Percentiles rank a stretch among this genome's conserved stretches.
phyloP scores from a whole-genome alignment of 2,329 filamentous ascomycete species.

The Colletotrichum liaoningense region DNA sequence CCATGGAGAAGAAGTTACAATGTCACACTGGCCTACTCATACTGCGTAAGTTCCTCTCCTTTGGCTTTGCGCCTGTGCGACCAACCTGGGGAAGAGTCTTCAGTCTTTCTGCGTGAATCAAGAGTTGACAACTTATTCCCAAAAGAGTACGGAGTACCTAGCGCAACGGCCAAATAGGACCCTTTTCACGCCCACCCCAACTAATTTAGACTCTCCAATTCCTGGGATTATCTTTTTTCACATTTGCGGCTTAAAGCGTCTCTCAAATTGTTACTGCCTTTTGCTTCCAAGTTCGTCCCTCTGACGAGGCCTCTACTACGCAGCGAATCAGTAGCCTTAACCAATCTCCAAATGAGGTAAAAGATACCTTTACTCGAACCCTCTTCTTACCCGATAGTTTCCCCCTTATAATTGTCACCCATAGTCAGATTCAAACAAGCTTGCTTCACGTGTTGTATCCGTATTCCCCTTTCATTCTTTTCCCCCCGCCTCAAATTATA shows the following conservation, averaged over 20 bases:
- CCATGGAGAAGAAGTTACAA: not conserved
- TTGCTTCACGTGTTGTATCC: not conserved
- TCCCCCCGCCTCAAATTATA: not conserved
- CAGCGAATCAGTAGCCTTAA: not conserved
- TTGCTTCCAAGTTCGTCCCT: not conserved
- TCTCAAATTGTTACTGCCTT: not conserved
- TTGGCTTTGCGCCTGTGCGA: not conserved
- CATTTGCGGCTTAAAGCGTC: not conserved
- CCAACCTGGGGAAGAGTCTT: not conserved
- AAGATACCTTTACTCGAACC: not conserved
- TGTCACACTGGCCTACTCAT: not conserved
- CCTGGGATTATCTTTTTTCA: not conserved
- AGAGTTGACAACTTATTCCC: not conserved
- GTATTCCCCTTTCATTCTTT: too few species aligned
- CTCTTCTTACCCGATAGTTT: not conserved
- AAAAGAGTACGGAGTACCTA: not conserved
- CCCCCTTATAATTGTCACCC: not conserved
- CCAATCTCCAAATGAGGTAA: not conserved
- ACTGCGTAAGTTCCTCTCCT: too few species aligned
- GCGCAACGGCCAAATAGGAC: not conserved
- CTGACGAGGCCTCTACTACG: not conserved
- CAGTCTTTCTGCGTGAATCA: constrained; percentile 9
- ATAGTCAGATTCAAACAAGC: not conserved
- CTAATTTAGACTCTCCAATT: constrained; percentile 5
- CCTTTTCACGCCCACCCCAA: not conserved